Conservation (phyloP, 2,329 filamentous ascomycete species). For the Stemphylium lycopersici region DNA sequence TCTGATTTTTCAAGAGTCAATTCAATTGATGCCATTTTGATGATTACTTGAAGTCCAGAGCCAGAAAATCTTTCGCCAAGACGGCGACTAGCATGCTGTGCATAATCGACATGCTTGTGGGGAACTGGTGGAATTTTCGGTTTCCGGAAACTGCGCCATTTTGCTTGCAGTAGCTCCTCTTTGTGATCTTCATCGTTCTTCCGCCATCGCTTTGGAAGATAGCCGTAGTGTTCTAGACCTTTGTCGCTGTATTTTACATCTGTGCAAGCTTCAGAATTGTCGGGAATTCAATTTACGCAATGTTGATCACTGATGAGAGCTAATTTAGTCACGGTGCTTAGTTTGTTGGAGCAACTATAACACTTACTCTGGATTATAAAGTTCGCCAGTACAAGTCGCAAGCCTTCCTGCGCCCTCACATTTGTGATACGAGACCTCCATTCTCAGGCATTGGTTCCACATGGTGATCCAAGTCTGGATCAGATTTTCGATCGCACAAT, state of each 20-base stretch:
- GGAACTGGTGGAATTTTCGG: constrained; percentile 17
- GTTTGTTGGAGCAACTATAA: background rate
- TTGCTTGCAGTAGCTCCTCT: constrained; percentile 7
- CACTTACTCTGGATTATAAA: constrained; percentile 2
- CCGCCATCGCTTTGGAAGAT: too few species aligned
- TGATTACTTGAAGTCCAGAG: constrained; percentile 62
- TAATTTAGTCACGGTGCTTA: background rate
- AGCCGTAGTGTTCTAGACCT: background rate
- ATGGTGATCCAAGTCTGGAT: constrained; percentile 26
- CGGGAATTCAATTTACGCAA: constrained; percentile 20
- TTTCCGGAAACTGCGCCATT: constrained; percentile 27
- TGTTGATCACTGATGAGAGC: constrained; percentile 21
- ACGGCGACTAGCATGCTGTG: constrained; percentile 9
- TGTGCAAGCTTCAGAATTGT: constrained; percentile 3
- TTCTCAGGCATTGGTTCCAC: constrained; percentile 30
- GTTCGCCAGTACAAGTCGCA: constrained; percentile 9
- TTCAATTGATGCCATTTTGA: constrained; percentile 66
- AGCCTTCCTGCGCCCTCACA: constrained; percentile 17
- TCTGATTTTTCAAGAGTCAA: constrained; percentile 63
- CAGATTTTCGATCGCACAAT: constrained; percentile 27
- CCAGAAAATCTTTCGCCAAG: constrained; percentile 20
- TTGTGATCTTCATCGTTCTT: background rate
- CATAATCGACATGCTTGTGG: constrained; percentile 24
- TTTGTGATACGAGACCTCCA: background rate
- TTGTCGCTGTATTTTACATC: constrained; percentile 4